Conservation (phyloP, 306 rosid genomes). For the Heteromeles arbutifolia region DNA sequence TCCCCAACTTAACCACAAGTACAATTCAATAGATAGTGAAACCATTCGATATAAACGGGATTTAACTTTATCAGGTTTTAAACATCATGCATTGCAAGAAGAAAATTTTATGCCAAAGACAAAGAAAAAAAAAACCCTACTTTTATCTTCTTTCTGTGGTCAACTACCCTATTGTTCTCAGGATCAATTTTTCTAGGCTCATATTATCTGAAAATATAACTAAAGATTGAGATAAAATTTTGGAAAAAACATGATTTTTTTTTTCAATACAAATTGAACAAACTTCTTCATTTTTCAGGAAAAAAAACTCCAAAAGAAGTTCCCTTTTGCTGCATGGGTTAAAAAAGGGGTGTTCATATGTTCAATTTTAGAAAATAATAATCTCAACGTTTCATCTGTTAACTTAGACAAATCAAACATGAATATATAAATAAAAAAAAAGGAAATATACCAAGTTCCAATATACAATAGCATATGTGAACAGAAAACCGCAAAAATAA, state of each 20-base stretch:
- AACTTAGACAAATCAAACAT: background rate
- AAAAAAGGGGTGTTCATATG: no score
- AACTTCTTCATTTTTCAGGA: background rate
- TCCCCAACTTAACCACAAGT: background rate
- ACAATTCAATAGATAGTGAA: background rate
- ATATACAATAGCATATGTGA: background rate
- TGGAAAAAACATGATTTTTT: background rate
- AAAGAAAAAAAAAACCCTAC: background rate
- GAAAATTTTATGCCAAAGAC: background rate
- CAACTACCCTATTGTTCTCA: background rate
- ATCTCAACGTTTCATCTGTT: background rate
- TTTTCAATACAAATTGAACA: background rate
- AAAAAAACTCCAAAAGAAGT: background rate
- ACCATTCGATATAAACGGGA: background rate
- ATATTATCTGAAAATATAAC: background rate
- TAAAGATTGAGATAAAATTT: background rate
- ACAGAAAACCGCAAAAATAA: background rate
- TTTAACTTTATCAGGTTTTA: background rate
- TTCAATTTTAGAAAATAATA: no score
- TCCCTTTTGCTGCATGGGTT: no score
- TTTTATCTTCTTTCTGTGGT: no score
- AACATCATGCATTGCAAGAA: background rate
- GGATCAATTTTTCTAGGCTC: background rate
- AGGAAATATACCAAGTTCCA: background rate
- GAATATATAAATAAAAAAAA: background rate